phyloP scores from a whole-genome alignment of 1,284 basidiomycete species.

The Apiotrichum siamense region DNA sequence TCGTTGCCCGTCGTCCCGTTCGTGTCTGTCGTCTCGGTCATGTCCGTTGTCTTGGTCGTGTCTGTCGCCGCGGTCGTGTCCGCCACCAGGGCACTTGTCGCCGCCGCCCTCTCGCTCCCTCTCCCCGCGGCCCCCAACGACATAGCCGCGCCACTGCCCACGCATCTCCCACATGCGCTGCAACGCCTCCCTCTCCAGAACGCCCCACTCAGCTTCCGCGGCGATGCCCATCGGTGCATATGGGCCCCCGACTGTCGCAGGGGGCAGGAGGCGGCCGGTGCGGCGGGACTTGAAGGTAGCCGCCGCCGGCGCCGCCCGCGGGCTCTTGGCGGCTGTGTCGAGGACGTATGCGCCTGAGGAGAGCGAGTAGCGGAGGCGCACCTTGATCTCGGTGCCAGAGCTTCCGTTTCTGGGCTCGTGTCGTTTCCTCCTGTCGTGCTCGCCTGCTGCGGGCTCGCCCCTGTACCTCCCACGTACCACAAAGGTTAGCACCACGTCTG shows the following conservation, averaged over 20 bases:
- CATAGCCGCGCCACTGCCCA: constrained; percentile 23
- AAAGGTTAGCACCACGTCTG: constrained; percentile 32
- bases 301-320: not conserved
- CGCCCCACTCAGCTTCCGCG: constrained; percentile 13
- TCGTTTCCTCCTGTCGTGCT: not conserved
- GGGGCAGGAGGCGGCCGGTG: not conserved
- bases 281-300: constrained; percentile 12
- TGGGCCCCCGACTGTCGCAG: not conserved
- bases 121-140: no score
- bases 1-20: no score
- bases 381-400: constrained; percentile 1
- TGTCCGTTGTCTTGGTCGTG: no score
- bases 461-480: no score
- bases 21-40: no score
- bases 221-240: constrained; percentile 2
- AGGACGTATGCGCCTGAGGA: constrained; percentile 6
- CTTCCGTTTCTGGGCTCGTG: not conserved
- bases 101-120: no score
- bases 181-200: constrained; percentile 24
- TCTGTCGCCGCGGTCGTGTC: no score
- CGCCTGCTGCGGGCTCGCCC: no score
- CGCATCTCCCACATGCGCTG: constrained; percentile 19
- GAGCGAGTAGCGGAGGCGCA: constrained; percentile 21
- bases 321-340: no score
- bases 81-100: no score